These are phyloP conservation scores for Arxiozyma heterogenica DNA, from an alignment of 1,139 yeast species.

Conservation along the genomic window DNA sequence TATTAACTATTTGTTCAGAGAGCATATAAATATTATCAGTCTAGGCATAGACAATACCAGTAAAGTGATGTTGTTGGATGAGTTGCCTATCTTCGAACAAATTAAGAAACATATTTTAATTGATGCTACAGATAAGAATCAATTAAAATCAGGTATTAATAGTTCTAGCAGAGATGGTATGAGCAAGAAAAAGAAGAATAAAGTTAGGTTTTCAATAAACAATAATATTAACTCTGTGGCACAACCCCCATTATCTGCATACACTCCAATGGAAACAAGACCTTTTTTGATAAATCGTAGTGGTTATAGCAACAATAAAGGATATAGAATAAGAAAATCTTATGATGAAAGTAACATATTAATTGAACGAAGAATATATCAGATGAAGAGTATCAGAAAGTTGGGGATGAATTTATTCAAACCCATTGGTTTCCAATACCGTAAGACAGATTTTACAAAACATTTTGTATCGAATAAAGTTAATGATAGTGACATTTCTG, in stretches of 20 bases:
- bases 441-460: slow-evolving; percentile 2
- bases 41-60: background rate
- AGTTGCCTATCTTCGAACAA: slow-evolving; percentile 4
- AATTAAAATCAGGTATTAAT: slow-evolving; percentile 6
- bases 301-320: background rate
- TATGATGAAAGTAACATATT: background rate
- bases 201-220: background rate
- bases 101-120: slow-evolving; percentile 4
- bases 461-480: slow-evolving; percentile 11
- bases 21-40: too few relatives aligned
- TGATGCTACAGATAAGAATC: too few relatives aligned
- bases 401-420: slow-evolving; percentile 20
- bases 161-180: background rate
- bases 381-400: slow-evolving; percentile 1
- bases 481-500: background rate
- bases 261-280: background rate
- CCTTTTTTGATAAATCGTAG: background rate
- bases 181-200: too few relatives aligned
- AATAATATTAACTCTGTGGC: too few relatives aligned
- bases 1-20: too few relatives aligned
- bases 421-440: slow-evolving; percentile 23
- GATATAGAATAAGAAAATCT: background rate
- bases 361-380: slow-evolving; percentile 4
- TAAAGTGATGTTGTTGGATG: background rate
- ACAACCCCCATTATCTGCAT: slow-evolving; percentile 4